A percentile compares a stretch with the other conserved stretches of the same genome.
Evolutionary conservation across 345 rosid species (phyloP).

Genomic region (Clausena lansium): DNA sequence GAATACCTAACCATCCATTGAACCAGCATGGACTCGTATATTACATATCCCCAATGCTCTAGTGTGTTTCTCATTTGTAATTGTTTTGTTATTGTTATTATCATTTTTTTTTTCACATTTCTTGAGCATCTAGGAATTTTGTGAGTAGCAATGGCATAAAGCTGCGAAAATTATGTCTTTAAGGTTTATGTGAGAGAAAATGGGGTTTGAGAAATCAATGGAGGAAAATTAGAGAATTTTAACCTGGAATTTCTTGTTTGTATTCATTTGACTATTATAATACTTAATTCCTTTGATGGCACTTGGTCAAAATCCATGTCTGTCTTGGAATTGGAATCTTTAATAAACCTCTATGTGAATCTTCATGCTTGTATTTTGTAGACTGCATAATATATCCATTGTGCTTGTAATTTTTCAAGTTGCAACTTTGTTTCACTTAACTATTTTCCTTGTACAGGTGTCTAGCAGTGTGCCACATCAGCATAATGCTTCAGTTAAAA

Average conservation of each 20-base stretch:
- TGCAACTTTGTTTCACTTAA: conserved; percentile 1
- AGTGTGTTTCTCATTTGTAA: not conserved
- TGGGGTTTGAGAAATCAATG: not conserved
- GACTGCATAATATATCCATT: not conserved
- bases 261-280: not conserved
- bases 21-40: not conserved
- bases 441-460: conserved; percentile 21
- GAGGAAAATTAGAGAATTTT: not conserved
- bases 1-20: not conserved
- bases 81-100: not conserved
- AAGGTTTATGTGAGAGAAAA: not conserved
- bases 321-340: not conserved
- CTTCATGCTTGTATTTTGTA: not conserved
- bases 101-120: not conserved
- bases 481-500: conserved; percentile 36
- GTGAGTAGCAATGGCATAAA: not conserved
- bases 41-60: not conserved
- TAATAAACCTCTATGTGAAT: not conserved
- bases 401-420: not conserved
- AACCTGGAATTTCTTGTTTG: not conserved
- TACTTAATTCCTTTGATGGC: not conserved
- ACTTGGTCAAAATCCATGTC: not conserved
- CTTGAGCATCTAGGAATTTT: not conserved
- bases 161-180: not conserved
- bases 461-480: conserved; percentile 26